These are phyloP conservation scores for Trichoderma oligosporum DNA, from an alignment of 2,329 filamentous ascomycete genomes.

Conservation along the genomic window DNA sequence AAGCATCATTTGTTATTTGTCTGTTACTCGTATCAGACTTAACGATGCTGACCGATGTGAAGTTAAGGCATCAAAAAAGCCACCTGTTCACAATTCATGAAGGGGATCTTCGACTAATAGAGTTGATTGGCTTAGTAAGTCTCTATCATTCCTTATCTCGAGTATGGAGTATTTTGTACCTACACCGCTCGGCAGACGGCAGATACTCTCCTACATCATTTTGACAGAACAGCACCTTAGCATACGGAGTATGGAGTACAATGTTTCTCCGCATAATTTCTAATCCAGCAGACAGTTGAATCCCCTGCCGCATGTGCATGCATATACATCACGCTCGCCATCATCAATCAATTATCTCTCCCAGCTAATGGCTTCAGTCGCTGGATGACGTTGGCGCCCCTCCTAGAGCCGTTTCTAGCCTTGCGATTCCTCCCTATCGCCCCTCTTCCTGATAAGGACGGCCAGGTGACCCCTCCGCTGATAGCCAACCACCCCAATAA, in stretches of 20 bases:
- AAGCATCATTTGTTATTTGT: background rate
- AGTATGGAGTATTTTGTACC: background rate
- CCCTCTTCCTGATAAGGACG: constrained; percentile 5
- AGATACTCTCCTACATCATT: too few relatives aligned
- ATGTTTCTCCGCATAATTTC: too few relatives aligned
- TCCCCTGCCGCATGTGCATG: background rate
- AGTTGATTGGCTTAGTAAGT: background rate
- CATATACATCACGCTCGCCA: too few relatives aligned
- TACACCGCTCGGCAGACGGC: background rate
- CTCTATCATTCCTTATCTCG: background rate
- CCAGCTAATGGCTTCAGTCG: background rate
- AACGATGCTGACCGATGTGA: background rate
- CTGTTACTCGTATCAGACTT: too few relatives aligned
- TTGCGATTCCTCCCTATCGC: background rate
- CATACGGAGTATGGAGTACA: too few relatives aligned
- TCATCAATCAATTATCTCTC: background rate
- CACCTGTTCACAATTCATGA: too few relatives aligned
- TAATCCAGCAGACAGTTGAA: background rate
- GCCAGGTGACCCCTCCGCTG: constrained; percentile 8
- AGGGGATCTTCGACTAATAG: background rate
- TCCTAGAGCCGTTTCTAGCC: constrained; percentile 13
- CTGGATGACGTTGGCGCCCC: constrained; percentile 12
- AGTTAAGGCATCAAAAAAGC: too few relatives aligned
- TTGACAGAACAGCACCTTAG: too few relatives aligned
- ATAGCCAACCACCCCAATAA: constrained; percentile 4